Percentiles rank a stretch among this genome's conserved stretches.
Conservation (phyloP, 371 early-diverging fungal genomes). For the Chytridium lagenaria region DNA sequence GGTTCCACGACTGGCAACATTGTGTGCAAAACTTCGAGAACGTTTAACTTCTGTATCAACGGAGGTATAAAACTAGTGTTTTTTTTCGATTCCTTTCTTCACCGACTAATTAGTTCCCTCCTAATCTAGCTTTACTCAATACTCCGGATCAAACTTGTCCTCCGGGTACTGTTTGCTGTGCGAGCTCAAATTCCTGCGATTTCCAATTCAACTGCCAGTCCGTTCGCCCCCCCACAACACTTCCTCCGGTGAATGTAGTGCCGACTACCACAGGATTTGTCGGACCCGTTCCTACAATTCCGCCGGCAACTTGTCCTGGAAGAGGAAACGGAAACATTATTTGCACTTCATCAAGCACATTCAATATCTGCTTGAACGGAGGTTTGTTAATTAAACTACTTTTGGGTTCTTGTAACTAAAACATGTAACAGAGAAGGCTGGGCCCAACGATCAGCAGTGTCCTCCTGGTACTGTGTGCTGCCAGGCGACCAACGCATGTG, state of each 20-base stretch:
- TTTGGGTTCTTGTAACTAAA: too few species aligned
- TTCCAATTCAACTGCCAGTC: too few species aligned
- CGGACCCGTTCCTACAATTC: too few species aligned
- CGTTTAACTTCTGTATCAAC: constrained; percentile 11
- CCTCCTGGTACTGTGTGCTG: constrained; percentile 31
- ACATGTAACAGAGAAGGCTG: too few species aligned
- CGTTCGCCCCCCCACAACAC: too few species aligned
- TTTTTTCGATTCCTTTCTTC: background rate
- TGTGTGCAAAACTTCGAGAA: background rate
- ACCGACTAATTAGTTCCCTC: background rate
- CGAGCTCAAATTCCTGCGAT: background rate
- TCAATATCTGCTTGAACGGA: constrained; percentile 14
- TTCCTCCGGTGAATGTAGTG: background rate
- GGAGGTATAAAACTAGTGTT: too few species aligned
- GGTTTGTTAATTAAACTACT: constrained; percentile 16
- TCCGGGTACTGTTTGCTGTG: constrained; percentile 13
- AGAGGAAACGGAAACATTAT: constrained; percentile 3
- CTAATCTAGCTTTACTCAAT: background rate
- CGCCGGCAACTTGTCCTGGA: background rate
- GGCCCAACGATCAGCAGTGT: too few species aligned
- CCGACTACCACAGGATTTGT: background rate
- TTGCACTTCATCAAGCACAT: constrained; percentile 2
- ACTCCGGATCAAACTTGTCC: background rate
- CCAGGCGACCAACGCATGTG: constrained; percentile 9
- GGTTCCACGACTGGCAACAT: constrained; percentile 14